These are phyloP conservation scores for Mortierella sp. DNA, from an alignment of 371 early-diverging fungal species.

Conservation along the genomic window DNA sequence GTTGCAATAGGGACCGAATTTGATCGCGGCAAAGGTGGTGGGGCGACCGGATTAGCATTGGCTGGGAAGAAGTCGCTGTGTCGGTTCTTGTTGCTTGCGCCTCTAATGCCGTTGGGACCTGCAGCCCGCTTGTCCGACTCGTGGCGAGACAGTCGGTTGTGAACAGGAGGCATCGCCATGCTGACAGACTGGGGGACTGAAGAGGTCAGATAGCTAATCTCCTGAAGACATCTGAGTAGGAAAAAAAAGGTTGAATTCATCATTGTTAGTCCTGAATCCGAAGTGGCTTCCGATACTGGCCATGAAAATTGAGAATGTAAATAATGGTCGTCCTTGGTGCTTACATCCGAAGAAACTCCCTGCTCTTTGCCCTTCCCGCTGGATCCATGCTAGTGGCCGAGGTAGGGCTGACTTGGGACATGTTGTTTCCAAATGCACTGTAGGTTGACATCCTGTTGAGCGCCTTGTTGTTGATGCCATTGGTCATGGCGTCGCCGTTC, in stretches of 20 bases:
- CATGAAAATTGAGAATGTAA: not conserved
- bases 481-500: constrained; percentile 8
- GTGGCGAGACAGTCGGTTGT: constrained; percentile 29
- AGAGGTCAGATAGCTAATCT: constrained; percentile 71
- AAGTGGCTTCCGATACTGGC: not conserved
- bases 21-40: constrained; percentile 37
- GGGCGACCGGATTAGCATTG: constrained; percentile 3
- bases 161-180: constrained; percentile 34
- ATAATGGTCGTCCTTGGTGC: constrained; percentile 13
- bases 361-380: constrained; percentile 67
- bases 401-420: constrained; percentile 51
- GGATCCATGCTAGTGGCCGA: constrained; percentile 39
- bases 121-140: constrained; percentile 33
- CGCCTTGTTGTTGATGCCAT: constrained; percentile 30
- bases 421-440: constrained; percentile 34
- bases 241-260: not conserved
- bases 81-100: constrained; percentile 30
- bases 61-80: constrained; percentile 51
- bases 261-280: not conserved
- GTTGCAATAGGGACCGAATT: constrained; percentile 44
- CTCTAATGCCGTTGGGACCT: constrained; percentile 35
- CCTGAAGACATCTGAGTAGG: constrained; percentile 68
- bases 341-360: constrained; percentile 86
- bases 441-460: constrained; percentile 53
- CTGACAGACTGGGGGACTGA: constrained; percentile 48